Conservation (phyloP, 306 rosid genomes). For the Lathyrus sativus region DNA sequence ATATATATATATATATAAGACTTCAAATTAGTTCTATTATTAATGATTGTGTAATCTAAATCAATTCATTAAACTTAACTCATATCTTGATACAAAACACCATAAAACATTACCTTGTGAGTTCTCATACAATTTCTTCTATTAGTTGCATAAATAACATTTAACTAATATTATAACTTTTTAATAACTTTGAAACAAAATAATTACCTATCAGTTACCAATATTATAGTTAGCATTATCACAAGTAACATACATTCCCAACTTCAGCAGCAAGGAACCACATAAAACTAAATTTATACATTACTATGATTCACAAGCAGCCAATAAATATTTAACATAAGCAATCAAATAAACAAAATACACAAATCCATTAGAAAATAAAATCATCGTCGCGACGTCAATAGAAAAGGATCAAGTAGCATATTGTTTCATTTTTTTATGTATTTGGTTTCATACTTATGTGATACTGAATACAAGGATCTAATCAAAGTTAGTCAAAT, state of each 20-base stretch:
- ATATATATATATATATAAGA: not conserved
- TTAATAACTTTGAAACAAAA: not conserved
- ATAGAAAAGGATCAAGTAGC: slow-evolving; percentile 27
- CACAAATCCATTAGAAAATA: not conserved
- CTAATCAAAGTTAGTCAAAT: too few relatives aligned
- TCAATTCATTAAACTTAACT: slow-evolving; percentile 6
- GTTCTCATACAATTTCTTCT: slow-evolving; percentile 2
- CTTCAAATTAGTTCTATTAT: not conserved
- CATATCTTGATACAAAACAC: slow-evolving; percentile 1
- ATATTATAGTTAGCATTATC: too few relatives aligned
- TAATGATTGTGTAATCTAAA: slow-evolving; percentile 16
- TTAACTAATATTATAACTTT: slow-evolving; percentile 1
- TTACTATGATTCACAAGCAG: not conserved
- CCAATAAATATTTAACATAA: not conserved
- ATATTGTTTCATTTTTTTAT: too few relatives aligned
- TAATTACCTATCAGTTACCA: not conserved
- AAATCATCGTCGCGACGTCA: not conserved
- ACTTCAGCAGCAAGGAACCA: not conserved
- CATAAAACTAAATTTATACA: not conserved
- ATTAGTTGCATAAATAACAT: not conserved
- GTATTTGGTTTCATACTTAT: too few relatives aligned
- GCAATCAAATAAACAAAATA: not conserved
- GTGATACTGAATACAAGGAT: too few relatives aligned
- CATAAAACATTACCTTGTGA: not conserved
- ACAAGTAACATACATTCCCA: slow-evolving; percentile 20